Base-by-base conservation (phyloP, 352 stramenopile genomes). In the Phytopythium ostracodes region DNA sequence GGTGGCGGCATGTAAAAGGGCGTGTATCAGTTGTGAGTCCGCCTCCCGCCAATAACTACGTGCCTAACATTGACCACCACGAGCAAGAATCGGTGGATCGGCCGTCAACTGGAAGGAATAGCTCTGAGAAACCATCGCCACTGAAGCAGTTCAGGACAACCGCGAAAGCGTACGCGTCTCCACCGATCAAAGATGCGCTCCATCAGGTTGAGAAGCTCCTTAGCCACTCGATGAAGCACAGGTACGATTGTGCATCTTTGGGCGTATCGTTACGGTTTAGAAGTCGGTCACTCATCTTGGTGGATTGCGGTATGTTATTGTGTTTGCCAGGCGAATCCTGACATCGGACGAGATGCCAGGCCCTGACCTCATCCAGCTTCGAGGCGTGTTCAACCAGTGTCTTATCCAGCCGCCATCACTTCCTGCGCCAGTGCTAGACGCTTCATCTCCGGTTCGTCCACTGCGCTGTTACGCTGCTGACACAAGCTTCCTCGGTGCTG, bases 321-420 rank as follows among this genome's bases (percentile, higher is more conserved):
- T 2, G 7, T 25, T 49, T 25, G 14, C 8, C 53, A 59, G 53
- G 33, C 53, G 33, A 33, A 49, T 59, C n/a, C 53, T 59, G 8
- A 49, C 35, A 14, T 59, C 53, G 1, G 36, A 15, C 18, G 53
- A 59, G 33, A 59, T 59, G 33, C 53, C 33, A 2, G 5, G n/a
- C 20, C 20, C 4, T 22, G 22, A 35, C 2, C 4, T 6, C 2
- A 4, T 31, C 18, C 53, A 59, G n/a, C 35, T 59, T 24, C 35
- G 15, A 27, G 53, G 53, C 20, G n/a, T 59, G 8, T 59, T 59
- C 35, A 59, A 59, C 17, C n/a, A n/a, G 22, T 17, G 35, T 1
- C 31, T 2, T 0, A 47, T 49, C 11, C 53, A 59, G 12, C 53
- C 53, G 2, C 53, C 53, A 1, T 31, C 53, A 14, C 20, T 59